Evolutionary conservation across 169 alveolate genomes (phyloP).

Genomic region (Plasmodium ovale): DNA sequence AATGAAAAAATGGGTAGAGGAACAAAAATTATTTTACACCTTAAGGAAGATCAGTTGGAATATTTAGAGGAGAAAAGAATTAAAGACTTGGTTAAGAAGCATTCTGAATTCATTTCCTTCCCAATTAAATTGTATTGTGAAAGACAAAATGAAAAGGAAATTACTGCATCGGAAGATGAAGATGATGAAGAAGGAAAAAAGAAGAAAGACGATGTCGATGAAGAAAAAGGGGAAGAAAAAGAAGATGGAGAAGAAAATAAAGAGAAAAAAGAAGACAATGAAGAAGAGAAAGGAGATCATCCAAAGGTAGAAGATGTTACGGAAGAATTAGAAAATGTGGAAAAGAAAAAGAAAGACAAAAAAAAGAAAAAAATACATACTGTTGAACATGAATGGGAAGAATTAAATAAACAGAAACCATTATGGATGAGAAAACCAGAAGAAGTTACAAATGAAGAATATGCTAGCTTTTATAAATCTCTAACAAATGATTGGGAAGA

Average conservation of each 20-base stretch:
- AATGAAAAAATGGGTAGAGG: constrained; percentile 95
- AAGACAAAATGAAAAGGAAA: constrained; percentile 98
- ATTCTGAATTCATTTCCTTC: constrained; percentile 99
- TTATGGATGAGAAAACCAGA: constrained; percentile 99
- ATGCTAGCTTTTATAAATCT: constrained; percentile 98
- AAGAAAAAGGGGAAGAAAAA: constrained; percentile 84
- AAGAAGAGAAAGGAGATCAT: constrained; percentile 86
- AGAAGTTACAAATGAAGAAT: constrained; percentile 99
- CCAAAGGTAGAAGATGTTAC: constrained; percentile 88
- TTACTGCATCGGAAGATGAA: constrained; percentile 98
- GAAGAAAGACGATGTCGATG: constrained; percentile 75
- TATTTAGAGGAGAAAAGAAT: constrained; percentile 98
- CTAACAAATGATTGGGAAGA: constrained; percentile 99
- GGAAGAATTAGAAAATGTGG: constrained; percentile 66
- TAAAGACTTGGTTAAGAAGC: constrained; percentile 99
- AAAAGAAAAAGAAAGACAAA: constrained; percentile 89
- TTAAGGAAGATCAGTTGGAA: constrained; percentile 98
- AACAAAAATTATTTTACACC: constrained; percentile 95
- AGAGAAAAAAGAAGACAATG: constrained; percentile 83
- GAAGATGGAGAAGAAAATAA: constrained; percentile 88
- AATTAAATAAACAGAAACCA: constrained; percentile 98
- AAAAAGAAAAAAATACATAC: constrained; percentile 98
- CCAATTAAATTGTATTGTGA: constrained; percentile 98
- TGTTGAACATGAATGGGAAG: constrained; percentile 97
- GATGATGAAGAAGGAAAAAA: constrained; percentile 87